phyloP scores from a whole-genome alignment of 805 yeast species.

The Alloascoidea africana region DNA sequence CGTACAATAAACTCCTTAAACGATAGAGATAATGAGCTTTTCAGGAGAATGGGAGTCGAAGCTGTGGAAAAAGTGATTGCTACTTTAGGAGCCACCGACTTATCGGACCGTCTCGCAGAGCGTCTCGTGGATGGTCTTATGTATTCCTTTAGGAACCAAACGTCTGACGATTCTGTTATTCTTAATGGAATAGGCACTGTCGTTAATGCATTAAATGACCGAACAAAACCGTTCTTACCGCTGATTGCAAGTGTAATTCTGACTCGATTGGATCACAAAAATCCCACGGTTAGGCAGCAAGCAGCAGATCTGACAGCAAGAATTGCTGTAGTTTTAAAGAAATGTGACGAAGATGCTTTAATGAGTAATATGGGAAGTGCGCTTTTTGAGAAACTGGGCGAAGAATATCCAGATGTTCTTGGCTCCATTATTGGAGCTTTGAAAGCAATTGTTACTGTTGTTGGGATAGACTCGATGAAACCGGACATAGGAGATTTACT shows the following conservation, averaged over 20 bases:
- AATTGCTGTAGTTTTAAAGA: slow-evolving; percentile 49
- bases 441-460: slow-evolving; percentile 39
- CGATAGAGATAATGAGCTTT: slow-evolving; percentile 64
- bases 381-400: slow-evolving; percentile 84
- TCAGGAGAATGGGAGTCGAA: slow-evolving; percentile 65
- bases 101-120: slow-evolving; percentile 46
- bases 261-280: slow-evolving; percentile 56
- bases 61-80: slow-evolving; percentile 43
- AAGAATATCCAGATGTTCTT: slow-evolving; percentile 83
- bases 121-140: slow-evolving; percentile 67
- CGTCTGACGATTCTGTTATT: slow-evolving; percentile 35
- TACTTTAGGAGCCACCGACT: slow-evolving; percentile 36
- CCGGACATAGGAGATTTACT: slow-evolving; percentile 76
- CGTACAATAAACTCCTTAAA: slow-evolving; percentile 42
- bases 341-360: slow-evolving; percentile 48
- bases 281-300: slow-evolving; percentile 63
- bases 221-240: slow-evolving; percentile 59
- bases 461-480: slow-evolving; percentile 45
- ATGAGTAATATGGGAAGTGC: slow-evolving; percentile 58
- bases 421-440: slow-evolving; percentile 75
- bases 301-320: slow-evolving; percentile 64
- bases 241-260: slow-evolving; percentile 59
- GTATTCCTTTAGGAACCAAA: slow-evolving; percentile 70
- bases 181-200: slow-evolving; percentile 52
- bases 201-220: slow-evolving; percentile 39